Percentiles rank a stretch among this genome's conserved stretches.
phyloP scores from a whole-genome alignment of 2,329 filamentous ascomycete genomes.

The Chaetothyriales sp. region DNA sequence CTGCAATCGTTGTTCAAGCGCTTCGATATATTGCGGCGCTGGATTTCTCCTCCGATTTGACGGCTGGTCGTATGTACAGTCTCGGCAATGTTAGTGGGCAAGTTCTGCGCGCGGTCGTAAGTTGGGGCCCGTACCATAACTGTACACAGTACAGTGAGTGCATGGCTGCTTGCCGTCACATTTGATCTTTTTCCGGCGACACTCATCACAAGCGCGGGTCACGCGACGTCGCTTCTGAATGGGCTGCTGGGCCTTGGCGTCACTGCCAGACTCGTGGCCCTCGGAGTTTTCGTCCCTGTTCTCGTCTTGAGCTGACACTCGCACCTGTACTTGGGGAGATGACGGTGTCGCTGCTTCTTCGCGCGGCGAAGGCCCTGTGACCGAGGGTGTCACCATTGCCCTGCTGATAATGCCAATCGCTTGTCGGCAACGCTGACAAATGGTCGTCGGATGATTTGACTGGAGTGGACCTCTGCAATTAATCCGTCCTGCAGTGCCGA shows the following conservation, averaged over 20 bases:
- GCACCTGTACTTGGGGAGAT: background rate
- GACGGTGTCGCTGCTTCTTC: background rate
- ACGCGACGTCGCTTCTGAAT: conserved; percentile 66
- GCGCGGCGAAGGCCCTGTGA: background rate
- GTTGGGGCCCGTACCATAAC: conserved; percentile 58
- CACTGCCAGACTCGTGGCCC: background rate
- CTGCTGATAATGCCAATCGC: too few species aligned
- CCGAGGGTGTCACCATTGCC: background rate
- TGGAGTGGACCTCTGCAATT: background rate
- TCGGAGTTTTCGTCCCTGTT: background rate
- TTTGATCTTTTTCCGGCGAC: conserved; percentile 74
- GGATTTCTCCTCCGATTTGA: conserved; percentile 84
- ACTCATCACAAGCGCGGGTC: conserved; percentile 70
- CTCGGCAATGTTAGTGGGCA: conserved; percentile 32
- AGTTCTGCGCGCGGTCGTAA: conserved; percentile 1
- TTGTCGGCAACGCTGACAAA: background rate
- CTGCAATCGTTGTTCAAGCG: conserved; percentile 67
- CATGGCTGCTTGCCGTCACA: conserved; percentile 59
- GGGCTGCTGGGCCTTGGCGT: conserved; percentile 26
- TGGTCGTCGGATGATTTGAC: background rate
- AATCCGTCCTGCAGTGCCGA: background rate
- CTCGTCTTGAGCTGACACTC: background rate
- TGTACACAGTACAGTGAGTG: conserved; percentile 95
- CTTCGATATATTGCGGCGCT: conserved; percentile 84
- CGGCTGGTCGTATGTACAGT: conserved; percentile 91